A percentile compares a stretch with the other conserved stretches of the same genome.
Evolutionary conservation across 352 stramenopile genomes (phyloP).

Genomic region (Phytophthora megakarya): DNA sequence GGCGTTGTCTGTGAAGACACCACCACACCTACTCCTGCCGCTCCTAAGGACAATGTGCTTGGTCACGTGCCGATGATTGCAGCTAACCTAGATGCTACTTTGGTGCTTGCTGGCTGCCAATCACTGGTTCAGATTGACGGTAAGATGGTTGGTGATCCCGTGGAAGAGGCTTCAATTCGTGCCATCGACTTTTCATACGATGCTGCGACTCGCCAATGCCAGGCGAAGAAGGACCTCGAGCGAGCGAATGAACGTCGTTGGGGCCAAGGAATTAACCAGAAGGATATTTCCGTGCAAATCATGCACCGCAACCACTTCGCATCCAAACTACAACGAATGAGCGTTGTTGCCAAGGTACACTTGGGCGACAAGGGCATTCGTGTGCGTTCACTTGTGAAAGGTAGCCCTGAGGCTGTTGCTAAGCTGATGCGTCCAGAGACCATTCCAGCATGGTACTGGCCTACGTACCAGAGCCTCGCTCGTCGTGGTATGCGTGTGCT

Average conservation of each 20-base stretch:
- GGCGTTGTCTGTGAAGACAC: conserved; percentile 91
- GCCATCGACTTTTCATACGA: conserved; percentile 95
- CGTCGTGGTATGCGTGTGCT: conserved; percentile 92
- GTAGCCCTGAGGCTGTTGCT: conserved; percentile 95
- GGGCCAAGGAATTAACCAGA: conserved; percentile 68
- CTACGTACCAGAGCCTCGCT: conserved; percentile 85
- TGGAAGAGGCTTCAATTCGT: conserved; percentile 97
- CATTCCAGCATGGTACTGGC: conserved; percentile 92
- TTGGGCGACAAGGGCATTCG: conserved; percentile 67
- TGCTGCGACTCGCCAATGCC: conserved; percentile 67
- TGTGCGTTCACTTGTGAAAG: conserved; percentile 95
- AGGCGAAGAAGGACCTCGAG: conserved; percentile 76
- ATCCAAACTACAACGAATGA: conserved; percentile 97
- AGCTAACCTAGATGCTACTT: conserved; percentile 76
- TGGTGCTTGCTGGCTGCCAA: conserved; percentile 94
- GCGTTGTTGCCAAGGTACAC: conserved; percentile 92
- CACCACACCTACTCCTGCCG: conserved; percentile 37
- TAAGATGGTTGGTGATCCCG: conserved; percentile 96
- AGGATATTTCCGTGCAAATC: conserved; percentile 89
- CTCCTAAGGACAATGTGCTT: conserved; percentile 53
- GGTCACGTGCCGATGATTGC: conserved; percentile 85
- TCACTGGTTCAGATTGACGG: conserved; percentile 98
- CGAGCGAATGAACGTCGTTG: conserved; percentile 72
- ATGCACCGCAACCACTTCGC: conserved; percentile 96
- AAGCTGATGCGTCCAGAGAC: conserved; percentile 78